Evolutionary conservation across 2,329 filamentous ascomycete species (phyloP).

Genomic region (Allantophomopsis lycopodina): DNA sequence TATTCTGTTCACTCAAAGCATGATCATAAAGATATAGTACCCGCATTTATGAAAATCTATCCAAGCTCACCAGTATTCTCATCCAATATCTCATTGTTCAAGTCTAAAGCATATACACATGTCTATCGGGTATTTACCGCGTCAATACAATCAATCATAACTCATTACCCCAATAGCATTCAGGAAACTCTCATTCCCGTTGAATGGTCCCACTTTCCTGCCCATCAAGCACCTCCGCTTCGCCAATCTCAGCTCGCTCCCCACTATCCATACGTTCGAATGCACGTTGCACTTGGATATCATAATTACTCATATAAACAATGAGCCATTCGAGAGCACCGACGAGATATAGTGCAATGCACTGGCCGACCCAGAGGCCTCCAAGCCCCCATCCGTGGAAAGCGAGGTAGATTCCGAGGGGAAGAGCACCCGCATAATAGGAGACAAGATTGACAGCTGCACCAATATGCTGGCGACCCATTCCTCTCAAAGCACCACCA

Average conservation of each 20-base stretch:
- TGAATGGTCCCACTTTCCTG: neutral
- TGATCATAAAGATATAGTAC: too few species aligned
- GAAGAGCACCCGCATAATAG: constrained; percentile 73
- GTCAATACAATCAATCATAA: neutral
- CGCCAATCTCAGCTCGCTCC: constrained; percentile 9
- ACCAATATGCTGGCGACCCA: constrained; percentile 78
- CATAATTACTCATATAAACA: constrained; percentile 67
- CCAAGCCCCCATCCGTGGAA: constrained; percentile 75
- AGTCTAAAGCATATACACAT: too few species aligned
- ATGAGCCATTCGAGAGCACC: constrained; percentile 68
- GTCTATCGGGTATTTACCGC: too few species aligned
- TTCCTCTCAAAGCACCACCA: constrained; percentile 66
- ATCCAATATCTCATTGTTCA: too few species aligned
- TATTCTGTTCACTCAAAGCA: too few species aligned
- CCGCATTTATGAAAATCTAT: too few species aligned
- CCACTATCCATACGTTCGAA: constrained; percentile 53
- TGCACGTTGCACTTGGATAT: constrained; percentile 56
- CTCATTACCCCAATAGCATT: neutral
- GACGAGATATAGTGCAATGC: constrained; percentile 68
- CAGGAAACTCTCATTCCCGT: neutral
- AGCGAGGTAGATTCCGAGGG: constrained; percentile 70
- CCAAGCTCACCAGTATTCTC: too few species aligned
- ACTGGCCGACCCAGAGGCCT: constrained; percentile 76
- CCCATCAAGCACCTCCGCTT: neutral
- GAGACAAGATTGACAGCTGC: constrained; percentile 69